Base-by-base conservation (phyloP, 495 filamentous ascomycete genomes). In the Xylaria venustula region DNA sequence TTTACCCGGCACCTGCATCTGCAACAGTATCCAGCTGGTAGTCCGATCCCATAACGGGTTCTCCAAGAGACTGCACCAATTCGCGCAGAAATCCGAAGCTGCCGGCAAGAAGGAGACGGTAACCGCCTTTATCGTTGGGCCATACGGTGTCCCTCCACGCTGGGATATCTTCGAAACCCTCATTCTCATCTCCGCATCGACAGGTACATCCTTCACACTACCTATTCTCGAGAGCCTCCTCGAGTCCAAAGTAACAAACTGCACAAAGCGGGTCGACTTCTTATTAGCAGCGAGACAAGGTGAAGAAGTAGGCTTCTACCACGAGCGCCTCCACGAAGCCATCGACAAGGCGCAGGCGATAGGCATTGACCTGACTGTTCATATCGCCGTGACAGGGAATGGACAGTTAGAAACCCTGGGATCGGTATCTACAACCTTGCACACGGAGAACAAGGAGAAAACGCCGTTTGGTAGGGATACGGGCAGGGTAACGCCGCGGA, bases 231-330 rank as follows among this genome's bases (percentile, higher is more conserved):
- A 87, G 42, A 81, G 77, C 53, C 69, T 86, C 0, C 71, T 86
- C 5, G 68, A 77, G 46, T 68, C 73, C 12, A 70, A 66, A 20
- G 56, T 58, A 19, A 74, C 75, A 2, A 75, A 75, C 32, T 90
- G 85, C 53, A 88, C 85, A 12, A 85, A 86, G 58, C 79, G 83
- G 32, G 71, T 93, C 12, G 81, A 85, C 12, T 90, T 93, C 57
- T 75, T 93, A 1, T 87, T 92, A 77, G 83, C 90, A 20, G 84
- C 93, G 40, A 90, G 85, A 63, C 83, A 85, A 26, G 81, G 83
- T 0, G 81, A 84, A 9, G 88, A 93, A 60, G 72, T 89, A n/a
- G 77, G 71, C 28, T 92, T 87, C 79, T 91, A 91, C 61, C 78
- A 83, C n/a, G 69, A 73, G 11, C 81, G 87, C 61, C 73, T 96